A percentile compares a stretch with the other conserved stretches of the same genome.
Conservation (phyloP, 768 basidiomycete species). For the Tricholoma saponaceum region DNA sequence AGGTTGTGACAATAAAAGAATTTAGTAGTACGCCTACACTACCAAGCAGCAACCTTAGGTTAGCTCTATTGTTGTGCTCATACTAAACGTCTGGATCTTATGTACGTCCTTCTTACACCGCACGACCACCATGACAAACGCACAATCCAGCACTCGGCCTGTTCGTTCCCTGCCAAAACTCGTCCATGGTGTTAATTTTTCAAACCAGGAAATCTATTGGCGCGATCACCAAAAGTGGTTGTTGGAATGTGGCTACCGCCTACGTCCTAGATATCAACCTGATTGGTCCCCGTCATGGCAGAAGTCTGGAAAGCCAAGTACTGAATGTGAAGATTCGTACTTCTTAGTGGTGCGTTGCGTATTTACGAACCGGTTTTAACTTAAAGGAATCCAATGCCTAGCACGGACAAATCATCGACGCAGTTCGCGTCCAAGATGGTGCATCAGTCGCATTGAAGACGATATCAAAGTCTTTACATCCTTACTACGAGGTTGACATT, state of each 20-base stretch:
- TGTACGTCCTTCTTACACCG: too few species aligned
- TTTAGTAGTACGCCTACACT: too few species aligned
- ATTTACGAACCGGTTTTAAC: too few species aligned
- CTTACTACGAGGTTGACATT: conserved; percentile 28
- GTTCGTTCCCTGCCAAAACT: not conserved
- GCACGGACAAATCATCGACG: conserved; percentile 21
- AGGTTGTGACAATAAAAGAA: too few species aligned
- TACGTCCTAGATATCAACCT: too few species aligned
- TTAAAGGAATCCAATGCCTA: not conserved
- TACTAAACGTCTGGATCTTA: too few species aligned
- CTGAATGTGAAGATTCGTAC: not conserved
- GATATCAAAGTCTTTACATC: conserved; percentile 4
- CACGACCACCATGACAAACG: not conserved
- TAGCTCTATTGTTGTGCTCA: not conserved
- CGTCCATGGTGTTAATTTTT: not conserved
- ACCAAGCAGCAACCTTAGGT: too few species aligned
- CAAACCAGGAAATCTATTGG: conserved; percentile 4
- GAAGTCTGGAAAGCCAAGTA: not conserved
- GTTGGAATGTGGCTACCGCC: conserved; percentile 24
- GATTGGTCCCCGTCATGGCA: conserved; percentile 12
- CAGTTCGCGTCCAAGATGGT: conserved; percentile 22
- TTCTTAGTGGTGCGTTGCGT: not conserved
- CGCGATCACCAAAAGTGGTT: conserved; percentile 24
- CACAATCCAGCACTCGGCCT: not conserved
- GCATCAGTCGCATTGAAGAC: conserved; percentile 23